Percentiles rank a stretch among this genome's conserved stretches.
phyloP scores from a whole-genome alignment of 2,329 filamentous ascomycete species.

The Phialophora macrospora region DNA sequence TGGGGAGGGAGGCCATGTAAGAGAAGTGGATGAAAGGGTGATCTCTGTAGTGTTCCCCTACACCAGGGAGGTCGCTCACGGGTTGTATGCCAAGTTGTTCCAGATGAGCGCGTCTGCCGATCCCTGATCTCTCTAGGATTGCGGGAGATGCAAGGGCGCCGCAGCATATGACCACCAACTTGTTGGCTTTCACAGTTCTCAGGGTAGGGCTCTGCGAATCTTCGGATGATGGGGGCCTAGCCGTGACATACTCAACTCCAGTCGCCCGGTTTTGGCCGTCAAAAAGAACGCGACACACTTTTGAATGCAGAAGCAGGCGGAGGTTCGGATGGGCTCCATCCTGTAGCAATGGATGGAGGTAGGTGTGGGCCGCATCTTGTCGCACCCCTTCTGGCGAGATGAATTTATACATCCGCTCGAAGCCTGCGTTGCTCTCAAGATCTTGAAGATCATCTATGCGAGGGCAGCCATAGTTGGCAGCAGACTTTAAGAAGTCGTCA shows the following conservation, averaged over 20 bases:
- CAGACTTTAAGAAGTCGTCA: too few species aligned
- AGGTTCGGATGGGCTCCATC: constrained; percentile 59
- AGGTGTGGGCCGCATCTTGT: constrained; percentile 61
- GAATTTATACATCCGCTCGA: constrained; percentile 54
- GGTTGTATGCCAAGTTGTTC: constrained; percentile 48
- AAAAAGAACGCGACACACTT: constrained; percentile 61
- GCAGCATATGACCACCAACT: constrained; percentile 64
- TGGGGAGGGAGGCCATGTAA: constrained; percentile 54
- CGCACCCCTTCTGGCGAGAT: constrained; percentile 58
- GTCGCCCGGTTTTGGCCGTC: constrained; percentile 57
- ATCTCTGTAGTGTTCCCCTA: constrained; percentile 59
- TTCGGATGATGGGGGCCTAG: not conserved
- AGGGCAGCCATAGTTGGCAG: too few species aligned
- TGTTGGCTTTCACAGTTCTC: constrained; percentile 33
- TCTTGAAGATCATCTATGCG: too few species aligned
- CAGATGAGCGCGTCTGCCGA: constrained; percentile 56
- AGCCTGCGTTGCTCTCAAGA: too few species aligned
- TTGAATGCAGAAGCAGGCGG: constrained; percentile 62
- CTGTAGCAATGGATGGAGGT: constrained; percentile 59
- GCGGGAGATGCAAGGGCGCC: constrained; percentile 63
- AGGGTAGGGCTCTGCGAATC: not conserved
- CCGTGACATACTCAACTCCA: constrained; percentile 65
- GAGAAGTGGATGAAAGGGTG: constrained; percentile 60
- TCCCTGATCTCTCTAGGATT: constrained; percentile 64
- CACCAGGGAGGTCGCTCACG: constrained; percentile 51